phyloP scores from a whole-genome alignment of 805 yeast species.

The Pichia kluyveri region DNA sequence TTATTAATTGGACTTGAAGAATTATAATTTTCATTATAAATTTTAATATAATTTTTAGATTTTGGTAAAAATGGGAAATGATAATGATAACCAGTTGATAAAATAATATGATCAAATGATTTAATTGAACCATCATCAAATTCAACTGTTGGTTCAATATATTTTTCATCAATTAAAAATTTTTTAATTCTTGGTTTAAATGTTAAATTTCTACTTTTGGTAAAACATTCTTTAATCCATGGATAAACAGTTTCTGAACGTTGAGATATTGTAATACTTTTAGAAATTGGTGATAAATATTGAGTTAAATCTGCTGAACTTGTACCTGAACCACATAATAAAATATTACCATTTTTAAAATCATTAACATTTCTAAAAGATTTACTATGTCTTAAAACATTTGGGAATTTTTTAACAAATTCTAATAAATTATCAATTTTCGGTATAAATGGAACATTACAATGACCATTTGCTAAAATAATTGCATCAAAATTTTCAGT shows the following conservation, averaged over 20 bases:
- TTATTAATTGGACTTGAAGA: conserved; percentile 8
- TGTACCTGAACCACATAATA: conserved; percentile 36
- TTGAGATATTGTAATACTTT: conserved; percentile 11
- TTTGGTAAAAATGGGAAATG: conserved; percentile 31
- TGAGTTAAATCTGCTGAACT: conserved; percentile 37
- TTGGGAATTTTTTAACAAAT: conserved; percentile 30
- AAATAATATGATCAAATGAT: conserved; percentile 31
- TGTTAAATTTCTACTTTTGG: conserved; percentile 7
- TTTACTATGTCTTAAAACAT: conserved; percentile 45
- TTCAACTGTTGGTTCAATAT: conserved; percentile 10
- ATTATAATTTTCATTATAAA: conserved; percentile 3
- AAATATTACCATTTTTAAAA: conserved; percentile 31
- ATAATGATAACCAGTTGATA: conserved; percentile 45
- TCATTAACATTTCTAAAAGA: conserved; percentile 37
- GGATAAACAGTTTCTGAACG: conserved; percentile 17
- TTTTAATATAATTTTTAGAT: conserved; percentile 7
- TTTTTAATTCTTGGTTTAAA: conserved; percentile 15
- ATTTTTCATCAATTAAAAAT: conserved; percentile 7
- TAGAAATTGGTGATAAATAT: conserved; percentile 20
- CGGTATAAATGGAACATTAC: conserved; percentile 50
- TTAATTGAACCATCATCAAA: conserved; percentile 28
- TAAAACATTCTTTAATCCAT: conserved; percentile 12
- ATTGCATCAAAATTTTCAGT: conserved; percentile 48
- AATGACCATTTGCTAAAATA: conserved; percentile 53
- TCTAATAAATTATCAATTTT: conserved; percentile 22